Evolutionary conservation across 2,329 filamentous ascomycete genomes (phyloP).

Genomic region (Hypoxylon sp.): DNA sequence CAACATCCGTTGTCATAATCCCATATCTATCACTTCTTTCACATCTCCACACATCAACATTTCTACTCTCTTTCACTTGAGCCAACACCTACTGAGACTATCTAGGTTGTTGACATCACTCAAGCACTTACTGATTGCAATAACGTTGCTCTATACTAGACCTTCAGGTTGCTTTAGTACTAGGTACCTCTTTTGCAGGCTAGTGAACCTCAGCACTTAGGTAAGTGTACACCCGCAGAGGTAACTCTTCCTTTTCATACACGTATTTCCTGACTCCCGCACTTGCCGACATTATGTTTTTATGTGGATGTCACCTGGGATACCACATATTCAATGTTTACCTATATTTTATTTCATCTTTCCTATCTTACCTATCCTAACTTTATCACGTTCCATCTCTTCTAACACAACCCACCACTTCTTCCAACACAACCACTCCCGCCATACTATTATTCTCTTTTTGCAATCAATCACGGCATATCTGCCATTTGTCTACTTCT

Average conservation of each 20-base stretch:
- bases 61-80: background rate
- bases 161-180: background rate
- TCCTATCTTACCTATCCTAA: conserved; percentile 7
- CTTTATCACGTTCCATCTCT: conserved; percentile 37
- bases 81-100: background rate
- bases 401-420: conserved; percentile 44
- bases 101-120: background rate
- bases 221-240: background rate
- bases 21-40: background rate
- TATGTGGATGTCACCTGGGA: conserved; percentile 2
- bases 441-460: conserved; percentile 51
- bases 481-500: conserved; percentile 52
- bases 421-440: conserved; percentile 18
- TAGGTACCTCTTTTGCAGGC: background rate
- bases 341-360: conserved; percentile 8
- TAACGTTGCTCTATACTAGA: background rate
- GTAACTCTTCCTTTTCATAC: background rate
- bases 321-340: background rate
- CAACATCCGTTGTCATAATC: background rate
- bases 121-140: background rate
- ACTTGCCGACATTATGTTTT: background rate
- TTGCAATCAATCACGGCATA: conserved; percentile 51
- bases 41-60: background rate
- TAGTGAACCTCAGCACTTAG: background rate
- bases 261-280: background rate